These are phyloP conservation scores for Sicyos edulis DNA, from an alignment of 306 rosid species.

Conservation along the genomic window DNA sequence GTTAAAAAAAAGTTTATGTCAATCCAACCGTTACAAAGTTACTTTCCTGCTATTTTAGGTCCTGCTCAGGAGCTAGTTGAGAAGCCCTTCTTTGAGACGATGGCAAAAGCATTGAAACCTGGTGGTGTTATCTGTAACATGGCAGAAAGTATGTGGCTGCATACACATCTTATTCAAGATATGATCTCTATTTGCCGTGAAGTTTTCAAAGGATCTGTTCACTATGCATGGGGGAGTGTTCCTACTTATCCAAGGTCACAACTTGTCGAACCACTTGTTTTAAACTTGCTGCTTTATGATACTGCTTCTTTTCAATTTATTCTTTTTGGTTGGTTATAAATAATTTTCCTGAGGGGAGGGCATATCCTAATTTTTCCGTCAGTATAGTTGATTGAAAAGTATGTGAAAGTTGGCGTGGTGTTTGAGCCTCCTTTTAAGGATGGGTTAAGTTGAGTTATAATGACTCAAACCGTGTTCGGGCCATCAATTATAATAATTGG, in stretches of 20 bases:
- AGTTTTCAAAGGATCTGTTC: slow-evolving; percentile 78
- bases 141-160: slow-evolving; percentile 99
- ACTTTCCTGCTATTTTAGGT: slow-evolving; percentile 40
- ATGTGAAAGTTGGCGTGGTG: not conserved
- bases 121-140: slow-evolving; percentile 97
- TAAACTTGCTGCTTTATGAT: not conserved
- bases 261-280: not conserved
- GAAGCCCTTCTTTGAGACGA: slow-evolving; percentile 84
- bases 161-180: slow-evolving; percentile 85
- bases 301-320: not conserved
- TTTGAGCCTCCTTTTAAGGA: too few relatives aligned
- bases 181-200: slow-evolving; percentile 67
- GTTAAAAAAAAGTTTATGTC: too few relatives aligned
- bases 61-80: slow-evolving; percentile 98
- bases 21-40: not conserved
- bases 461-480: too few relatives aligned
- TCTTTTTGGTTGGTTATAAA: not conserved
- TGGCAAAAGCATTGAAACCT: slow-evolving; percentile 79
- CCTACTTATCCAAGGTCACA: slow-evolving; percentile 73
- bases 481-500: too few relatives aligned
- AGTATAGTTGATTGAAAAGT: not conserved
- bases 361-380: not conserved
- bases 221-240: slow-evolving; percentile 90
- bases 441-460: too few relatives aligned
- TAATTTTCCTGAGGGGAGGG: not conserved